Percentiles rank a stretch among this genome's conserved stretches.
Evolutionary conservation across 2,329 filamentous ascomycete species (phyloP).

Genomic region (Pseudonectria foliicola): DNA sequence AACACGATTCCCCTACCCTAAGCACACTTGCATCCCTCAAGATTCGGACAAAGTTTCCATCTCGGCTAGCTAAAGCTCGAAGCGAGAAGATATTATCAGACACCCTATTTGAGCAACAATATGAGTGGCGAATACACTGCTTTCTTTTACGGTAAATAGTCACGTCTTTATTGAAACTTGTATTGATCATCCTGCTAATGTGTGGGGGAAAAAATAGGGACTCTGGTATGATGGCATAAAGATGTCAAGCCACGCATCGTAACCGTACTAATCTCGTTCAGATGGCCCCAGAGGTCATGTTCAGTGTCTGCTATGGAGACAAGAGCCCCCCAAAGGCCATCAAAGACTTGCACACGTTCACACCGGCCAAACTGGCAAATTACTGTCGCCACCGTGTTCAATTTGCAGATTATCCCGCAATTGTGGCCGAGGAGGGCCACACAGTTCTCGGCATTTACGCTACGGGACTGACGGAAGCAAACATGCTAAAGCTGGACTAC

Average conservation of each 20-base stretch:
- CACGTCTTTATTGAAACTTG: not conserved
- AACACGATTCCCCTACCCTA: no score
- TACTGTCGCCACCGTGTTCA: constrained; percentile 66
- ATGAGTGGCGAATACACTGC: constrained; percentile 39
- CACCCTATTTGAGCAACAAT: constrained; percentile 9
- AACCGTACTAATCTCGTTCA: constrained; percentile 20
- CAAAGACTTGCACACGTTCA: constrained; percentile 52
- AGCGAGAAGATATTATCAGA: not conserved
- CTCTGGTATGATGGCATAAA: constrained; percentile 8
- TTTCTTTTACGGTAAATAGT: constrained; percentile 51
- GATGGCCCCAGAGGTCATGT: constrained; percentile 85
- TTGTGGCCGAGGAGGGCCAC: constrained; percentile 49
- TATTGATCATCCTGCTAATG: not conserved
- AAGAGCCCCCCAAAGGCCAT: constrained; percentile 40
- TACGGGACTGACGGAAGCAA: constrained; percentile 68
- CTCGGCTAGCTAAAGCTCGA: constrained; percentile 6
- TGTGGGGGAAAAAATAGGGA: constrained; percentile 4
- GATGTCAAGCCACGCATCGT: not conserved
- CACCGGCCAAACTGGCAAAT: constrained; percentile 67
- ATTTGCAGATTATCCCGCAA: constrained; percentile 71
- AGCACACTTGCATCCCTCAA: no score
- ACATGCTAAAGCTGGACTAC: constrained; percentile 66
- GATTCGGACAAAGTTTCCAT: no score
- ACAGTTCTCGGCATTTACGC: constrained; percentile 70
- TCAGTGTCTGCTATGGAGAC: constrained; percentile 69